phyloP scores from a whole-genome alignment of 768 basidiomycete species.

The Boletus barrowsii region DNA sequence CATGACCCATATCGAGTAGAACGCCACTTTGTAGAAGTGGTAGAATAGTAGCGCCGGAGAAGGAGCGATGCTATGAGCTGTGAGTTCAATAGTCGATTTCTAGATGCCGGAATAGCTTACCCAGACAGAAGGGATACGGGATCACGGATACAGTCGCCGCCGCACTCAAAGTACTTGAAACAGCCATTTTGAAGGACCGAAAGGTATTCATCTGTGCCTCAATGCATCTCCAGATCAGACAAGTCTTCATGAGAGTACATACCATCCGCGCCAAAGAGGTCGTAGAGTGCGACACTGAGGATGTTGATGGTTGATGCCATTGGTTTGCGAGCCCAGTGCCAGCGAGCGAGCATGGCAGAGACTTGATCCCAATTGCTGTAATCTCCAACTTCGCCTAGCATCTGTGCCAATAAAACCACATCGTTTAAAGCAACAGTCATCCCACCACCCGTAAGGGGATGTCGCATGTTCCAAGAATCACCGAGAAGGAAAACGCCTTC shows the following conservation, averaged over 20 bases:
- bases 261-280: conserved; percentile 94
- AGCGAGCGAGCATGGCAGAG: conserved; percentile 52
- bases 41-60: conserved; percentile 77
- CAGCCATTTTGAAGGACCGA: conserved; percentile 75
- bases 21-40: conserved; percentile 95
- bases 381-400: conserved; percentile 48
- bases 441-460: conserved; percentile 95
- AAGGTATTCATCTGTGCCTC: conserved; percentile 56
- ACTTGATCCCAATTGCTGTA: conserved; percentile 51
- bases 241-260: conserved; percentile 28
- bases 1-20: conserved; percentile 91
- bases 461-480: conserved; percentile 99
- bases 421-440: conserved; percentile 97
- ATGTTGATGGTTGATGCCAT: conserved; percentile 88
- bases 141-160: conserved; percentile 83
- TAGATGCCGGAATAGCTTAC: conserved; percentile 42
- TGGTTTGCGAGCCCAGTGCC: conserved; percentile 87
- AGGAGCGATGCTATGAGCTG: conserved; percentile 58
- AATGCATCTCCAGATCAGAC: neutral
- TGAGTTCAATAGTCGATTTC: neutral
- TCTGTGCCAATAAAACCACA: conserved; percentile 65
- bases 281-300: conserved; percentile 88
- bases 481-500: conserved; percentile 83
- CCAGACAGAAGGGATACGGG: conserved; percentile 89
- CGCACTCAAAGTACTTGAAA: conserved; percentile 95